These are phyloP conservation scores for Eucalyptus brandiana DNA, from an alignment of 345 rosid genomes.

Conservation along the genomic window DNA sequence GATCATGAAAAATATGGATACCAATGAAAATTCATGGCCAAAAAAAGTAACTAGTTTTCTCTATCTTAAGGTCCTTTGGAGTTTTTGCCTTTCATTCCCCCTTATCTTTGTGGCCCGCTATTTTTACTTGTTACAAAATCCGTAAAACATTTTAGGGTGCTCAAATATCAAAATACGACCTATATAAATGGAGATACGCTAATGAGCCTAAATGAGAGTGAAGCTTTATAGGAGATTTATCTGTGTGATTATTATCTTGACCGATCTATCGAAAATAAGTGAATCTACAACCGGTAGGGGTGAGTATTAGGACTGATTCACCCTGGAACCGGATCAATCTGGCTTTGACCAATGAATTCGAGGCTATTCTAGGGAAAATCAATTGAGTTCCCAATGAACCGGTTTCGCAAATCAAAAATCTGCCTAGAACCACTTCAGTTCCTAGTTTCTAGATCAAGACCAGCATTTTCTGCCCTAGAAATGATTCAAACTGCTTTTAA, in stretches of 20 bases:
- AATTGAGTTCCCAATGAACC: neutral
- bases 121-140: neutral
- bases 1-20: neutral
- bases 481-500: neutral
- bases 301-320: neutral
- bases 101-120: neutral
- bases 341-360: neutral
- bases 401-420: neutral
- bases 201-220: neutral
- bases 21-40: neutral
- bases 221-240: neutral
- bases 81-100: neutral
- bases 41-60: neutral
- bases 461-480: neutral
- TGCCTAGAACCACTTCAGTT: neutral
- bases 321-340: accelerated
- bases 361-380: neutral
- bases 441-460: neutral
- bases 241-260: neutral
- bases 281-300: neutral
- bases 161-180: neutral
- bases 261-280: neutral
- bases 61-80: neutral
- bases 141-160: neutral
- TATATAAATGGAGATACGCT: neutral